Percentiles rank a stretch among this genome's conserved stretches.
These are phyloP conservation scores for Tylopilus sp. DNA, from an alignment of 768 basidiomycete species.

Conservation along the genomic window DNA sequence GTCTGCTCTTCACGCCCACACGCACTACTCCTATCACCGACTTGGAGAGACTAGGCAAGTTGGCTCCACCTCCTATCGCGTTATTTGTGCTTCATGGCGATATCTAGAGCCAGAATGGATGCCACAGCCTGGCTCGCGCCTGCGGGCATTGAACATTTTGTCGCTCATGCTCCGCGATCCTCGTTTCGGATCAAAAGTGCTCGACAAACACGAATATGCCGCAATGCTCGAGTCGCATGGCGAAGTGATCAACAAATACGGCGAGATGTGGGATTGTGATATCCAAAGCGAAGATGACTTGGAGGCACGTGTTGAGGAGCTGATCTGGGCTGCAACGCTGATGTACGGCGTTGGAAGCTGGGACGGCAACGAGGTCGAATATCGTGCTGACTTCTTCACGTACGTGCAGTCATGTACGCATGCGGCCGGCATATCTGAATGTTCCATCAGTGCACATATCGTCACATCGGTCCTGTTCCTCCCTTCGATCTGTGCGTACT, in stretches of 20 bases:
- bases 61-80: background rate
- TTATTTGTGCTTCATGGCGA: background rate
- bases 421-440: conserved; percentile 2
- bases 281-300: conserved; percentile 36
- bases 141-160: conserved; percentile 48
- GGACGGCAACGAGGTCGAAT: conserved; percentile 33
- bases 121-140: conserved; percentile 32
- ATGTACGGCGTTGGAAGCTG: conserved; percentile 62
- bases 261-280: conserved; percentile 45
- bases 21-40: conserved; percentile 21
- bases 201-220: conserved; percentile 35
- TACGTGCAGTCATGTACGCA: conserved; percentile 32
- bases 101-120: conserved; percentile 22
- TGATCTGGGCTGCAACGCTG: conserved; percentile 53
- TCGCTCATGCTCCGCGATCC: conserved; percentile 52
- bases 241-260: conserved; percentile 40
- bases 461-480: conserved; percentile 67
- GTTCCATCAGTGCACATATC: conserved; percentile 56
- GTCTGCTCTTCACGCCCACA: conserved; percentile 25
- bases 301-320: conserved; percentile 55
- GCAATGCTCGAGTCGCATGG: conserved; percentile 36
- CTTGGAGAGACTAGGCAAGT: conserved; percentile 19
- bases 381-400: conserved; percentile 67
- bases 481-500: conserved; percentile 43
- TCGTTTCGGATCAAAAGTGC: conserved; percentile 27